These are phyloP conservation scores for Ogataea salicorniae DNA, from an alignment of 805 yeast species.

Conservation along the genomic window DNA sequence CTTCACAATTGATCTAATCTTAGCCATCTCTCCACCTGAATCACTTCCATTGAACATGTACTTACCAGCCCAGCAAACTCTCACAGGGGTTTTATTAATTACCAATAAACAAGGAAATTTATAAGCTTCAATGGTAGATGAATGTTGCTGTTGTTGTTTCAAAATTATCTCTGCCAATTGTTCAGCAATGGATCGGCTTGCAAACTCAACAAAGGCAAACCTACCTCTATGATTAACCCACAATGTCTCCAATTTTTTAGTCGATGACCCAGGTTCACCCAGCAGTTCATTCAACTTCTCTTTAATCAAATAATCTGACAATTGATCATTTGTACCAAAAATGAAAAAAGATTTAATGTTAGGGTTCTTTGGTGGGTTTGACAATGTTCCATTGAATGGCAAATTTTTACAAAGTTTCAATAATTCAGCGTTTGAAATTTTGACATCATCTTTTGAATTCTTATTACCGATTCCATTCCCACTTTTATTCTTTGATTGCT, in stretches of 20 bases:
- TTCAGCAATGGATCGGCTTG: slow-evolving; percentile 47
- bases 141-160: slow-evolving; percentile 1
- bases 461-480: slow-evolving; percentile 3
- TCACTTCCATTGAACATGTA: slow-evolving; percentile 32
- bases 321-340: slow-evolving; percentile 64
- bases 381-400: slow-evolving; percentile 63
- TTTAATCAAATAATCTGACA: slow-evolving; percentile 59
- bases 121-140: background rate
- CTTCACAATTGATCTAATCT: slow-evolving; percentile 44
- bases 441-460: slow-evolving; percentile 1
- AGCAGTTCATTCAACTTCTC: slow-evolving; percentile 39
- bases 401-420: slow-evolving; percentile 49
- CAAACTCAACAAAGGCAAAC: slow-evolving; percentile 60
- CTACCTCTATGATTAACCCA: slow-evolving; percentile 52
- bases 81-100: slow-evolving; percentile 38
- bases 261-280: slow-evolving; percentile 7
- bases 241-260: slow-evolving; percentile 35
- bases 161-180: slow-evolving; percentile 28
- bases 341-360: slow-evolving; percentile 58
- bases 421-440: slow-evolving; percentile 37
- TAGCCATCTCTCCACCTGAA: slow-evolving; percentile 39
- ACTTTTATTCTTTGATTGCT: slow-evolving; percentile 2
- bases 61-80: slow-evolving; percentile 54
- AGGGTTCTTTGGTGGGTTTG: slow-evolving; percentile 34
- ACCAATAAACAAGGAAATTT: slow-evolving; percentile 30